Evolutionary conservation across 2,329 filamentous ascomycete genomes (phyloP), one percentile per base, ranked within the genome.

Genomic region (Microcyclospora pomicola): DNA sequence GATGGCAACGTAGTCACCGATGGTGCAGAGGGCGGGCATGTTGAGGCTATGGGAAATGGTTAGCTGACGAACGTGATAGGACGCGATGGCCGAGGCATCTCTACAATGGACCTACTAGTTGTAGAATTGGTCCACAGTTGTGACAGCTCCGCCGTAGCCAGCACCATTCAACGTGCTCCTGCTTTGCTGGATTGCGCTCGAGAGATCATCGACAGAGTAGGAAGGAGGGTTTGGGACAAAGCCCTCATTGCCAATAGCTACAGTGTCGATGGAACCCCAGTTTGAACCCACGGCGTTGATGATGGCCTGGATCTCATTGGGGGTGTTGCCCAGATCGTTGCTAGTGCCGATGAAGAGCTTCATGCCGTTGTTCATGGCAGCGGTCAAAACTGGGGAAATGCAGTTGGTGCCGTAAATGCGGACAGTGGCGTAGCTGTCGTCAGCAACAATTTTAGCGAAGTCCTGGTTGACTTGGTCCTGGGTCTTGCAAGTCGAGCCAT

Each of bases 361-460:
- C 34, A 69, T 70, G 49, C 75, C 69, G n/a, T 67, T 59, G 49
- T 73, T 73, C 28, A 77, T 80, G 7, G 78, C 77, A 10, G 67
- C 59, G 27, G 80, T 62, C n/a, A 81, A 72, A 11, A 68, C 73
- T 2, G 67, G 56, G 30, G 84, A 80, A 51, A 82, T 65, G 59
- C 85, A 92, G 58, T 86, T 82, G 41, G 76, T 75, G 37, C 84
- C 85, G 54, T 93, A 93, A 52, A 82, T 71, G 35, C 86, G 81
- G 39, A 92, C 64, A 28, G 77, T 59, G 13, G 67, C 66, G 59
- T 80, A 86, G 19, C 5, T 24, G 19, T 24, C 19, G 19, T 24
- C 19, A 11, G 63, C 64, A 19, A 75, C 64, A 36, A 77, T 61
- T 33, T 59, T 61, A 12, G 63, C 61, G 48, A 91, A 73, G 51